Evolutionary conservation across 805 yeast species (phyloP).

Genomic region (Kockiozyma suomiensis): DNA sequence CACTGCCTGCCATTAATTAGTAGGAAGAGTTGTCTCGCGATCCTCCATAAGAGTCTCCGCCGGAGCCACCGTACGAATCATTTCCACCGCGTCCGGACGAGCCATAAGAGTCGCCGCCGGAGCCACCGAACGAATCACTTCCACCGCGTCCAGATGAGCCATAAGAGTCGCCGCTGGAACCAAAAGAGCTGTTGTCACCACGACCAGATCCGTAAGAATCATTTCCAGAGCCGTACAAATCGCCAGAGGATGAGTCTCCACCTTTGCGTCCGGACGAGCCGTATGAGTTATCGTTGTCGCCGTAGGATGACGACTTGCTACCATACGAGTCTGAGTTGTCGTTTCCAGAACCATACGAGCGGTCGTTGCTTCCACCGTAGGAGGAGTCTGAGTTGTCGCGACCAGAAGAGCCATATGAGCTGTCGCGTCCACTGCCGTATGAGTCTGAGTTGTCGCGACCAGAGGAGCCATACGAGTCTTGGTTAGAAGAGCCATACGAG

Average conservation of each 20-base stretch:
- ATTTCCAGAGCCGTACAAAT: not conserved
- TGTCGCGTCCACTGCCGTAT: not conserved
- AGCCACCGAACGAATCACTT: not conserved
- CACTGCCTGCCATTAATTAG: no score
- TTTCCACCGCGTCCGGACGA: not conserved
- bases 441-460: constrained; percentile 6
- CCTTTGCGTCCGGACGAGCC: not conserved
- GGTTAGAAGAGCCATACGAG: not conserved
- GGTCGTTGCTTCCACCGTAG: not conserved
- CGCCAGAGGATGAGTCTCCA: not conserved
- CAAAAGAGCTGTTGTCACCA: not conserved
- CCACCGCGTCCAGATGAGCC: not conserved
- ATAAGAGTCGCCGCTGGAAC: not conserved
- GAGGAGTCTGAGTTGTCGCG: not conserved
- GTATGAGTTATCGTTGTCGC: not conserved
- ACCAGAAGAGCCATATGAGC: not conserved
- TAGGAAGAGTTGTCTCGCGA: no score
- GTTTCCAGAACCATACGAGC: not conserved
- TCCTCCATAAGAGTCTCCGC: no score
- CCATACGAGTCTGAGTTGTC: not conserved
- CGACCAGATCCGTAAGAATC: not conserved
- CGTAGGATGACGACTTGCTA: not conserved
- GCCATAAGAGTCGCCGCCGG: not conserved
- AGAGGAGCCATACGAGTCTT: not conserved
- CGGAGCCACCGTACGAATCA: not conserved